Evolutionary conservation across 495 filamentous ascomycete genomes (phyloP).

Genomic region (Penicillium macrosclerotiorum): DNA sequence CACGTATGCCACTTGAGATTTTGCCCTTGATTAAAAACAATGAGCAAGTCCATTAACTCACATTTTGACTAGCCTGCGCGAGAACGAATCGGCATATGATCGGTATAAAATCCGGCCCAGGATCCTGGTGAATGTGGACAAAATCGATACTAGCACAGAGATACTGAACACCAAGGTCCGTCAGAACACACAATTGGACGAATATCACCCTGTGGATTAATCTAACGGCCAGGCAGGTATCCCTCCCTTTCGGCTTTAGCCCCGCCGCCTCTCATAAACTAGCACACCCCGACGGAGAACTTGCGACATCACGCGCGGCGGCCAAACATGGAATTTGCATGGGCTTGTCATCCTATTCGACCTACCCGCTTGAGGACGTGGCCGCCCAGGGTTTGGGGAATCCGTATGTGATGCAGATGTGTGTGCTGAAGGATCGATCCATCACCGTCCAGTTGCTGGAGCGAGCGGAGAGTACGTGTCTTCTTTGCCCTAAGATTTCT

Average conservation of each 20-base stretch:
- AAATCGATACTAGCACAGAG: slow-evolving; percentile 45
- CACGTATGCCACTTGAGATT: no score
- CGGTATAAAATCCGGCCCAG: slow-evolving; percentile 55
- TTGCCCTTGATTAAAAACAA: no score
- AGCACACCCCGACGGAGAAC: slow-evolving; percentile 80
- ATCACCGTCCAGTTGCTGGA: slow-evolving; percentile 83
- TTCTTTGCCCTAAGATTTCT: no score
- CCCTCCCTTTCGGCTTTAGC: slow-evolving; percentile 83
- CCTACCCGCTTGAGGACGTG: slow-evolving; percentile 51
- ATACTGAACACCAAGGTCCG: slow-evolving; percentile 41
- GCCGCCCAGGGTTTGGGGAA: slow-evolving; percentile 36
- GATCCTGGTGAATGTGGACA: slow-evolving; percentile 52
- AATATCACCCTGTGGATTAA: background rate
- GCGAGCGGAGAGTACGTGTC: slow-evolving; percentile 72
- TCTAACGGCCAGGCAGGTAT: slow-evolving; percentile 44
- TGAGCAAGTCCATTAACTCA: background rate
- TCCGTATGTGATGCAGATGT: slow-evolving; percentile 68
- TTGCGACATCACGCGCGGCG: slow-evolving; percentile 74
- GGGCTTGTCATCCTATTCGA: slow-evolving; percentile 56
- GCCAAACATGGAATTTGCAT: slow-evolving; percentile 67
- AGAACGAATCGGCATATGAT: slow-evolving; percentile 51
- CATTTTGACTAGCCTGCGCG: slow-evolving; percentile 33
- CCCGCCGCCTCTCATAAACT: slow-evolving; percentile 86
- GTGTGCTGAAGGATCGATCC: slow-evolving; percentile 85
- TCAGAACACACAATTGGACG: background rate